These are phyloP conservation scores for Theileria annulata DNA, from an alignment of 169 alveolate genomes.

Conservation along the genomic window DNA sequence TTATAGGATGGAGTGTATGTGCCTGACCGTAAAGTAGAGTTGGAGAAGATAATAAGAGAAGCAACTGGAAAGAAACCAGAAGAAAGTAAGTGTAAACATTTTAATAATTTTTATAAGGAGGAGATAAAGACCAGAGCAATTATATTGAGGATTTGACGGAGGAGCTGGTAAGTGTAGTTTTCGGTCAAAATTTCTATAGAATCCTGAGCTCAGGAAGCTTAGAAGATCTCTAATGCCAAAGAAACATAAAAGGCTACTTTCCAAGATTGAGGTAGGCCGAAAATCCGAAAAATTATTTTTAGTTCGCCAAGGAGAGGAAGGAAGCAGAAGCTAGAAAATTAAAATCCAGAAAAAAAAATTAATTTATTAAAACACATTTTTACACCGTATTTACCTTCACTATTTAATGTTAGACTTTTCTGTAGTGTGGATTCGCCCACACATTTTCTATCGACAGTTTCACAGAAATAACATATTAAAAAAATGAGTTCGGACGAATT, in stretches of 20 bases:
- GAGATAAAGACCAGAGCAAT: neutral
- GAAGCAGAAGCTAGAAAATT: slow-evolving; percentile 57
- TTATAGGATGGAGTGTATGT: slow-evolving; percentile 46
- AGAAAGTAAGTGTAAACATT: slow-evolving; percentile 21
- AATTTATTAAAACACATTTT: slow-evolving; percentile 1
- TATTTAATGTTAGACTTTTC: neutral
- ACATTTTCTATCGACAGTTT: slow-evolving; percentile 28
- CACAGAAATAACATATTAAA: slow-evolving; percentile 20
- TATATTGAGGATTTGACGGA: slow-evolving; percentile 13
- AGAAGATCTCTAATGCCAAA: slow-evolving; percentile 59
- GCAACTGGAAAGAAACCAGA: slow-evolving; percentile 11
- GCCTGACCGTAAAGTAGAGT: slow-evolving; percentile 56
- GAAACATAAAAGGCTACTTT: slow-evolving; percentile 56
- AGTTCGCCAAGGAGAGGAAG: slow-evolving; percentile 49
- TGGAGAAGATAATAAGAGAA: slow-evolving; percentile 53
- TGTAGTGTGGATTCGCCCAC: slow-evolving; percentile 12
- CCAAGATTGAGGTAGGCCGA: slow-evolving; percentile 62
- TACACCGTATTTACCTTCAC: neutral
- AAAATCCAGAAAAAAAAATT: slow-evolving; percentile 25
- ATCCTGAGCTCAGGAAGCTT: slow-evolving; percentile 48
- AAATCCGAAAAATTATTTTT: neutral
- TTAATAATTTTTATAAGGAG: neutral
- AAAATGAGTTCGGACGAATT: slow-evolving; percentile 62
- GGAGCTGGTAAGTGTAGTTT: slow-evolving; percentile 16
- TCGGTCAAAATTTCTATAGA: slow-evolving; percentile 28